phyloP scores from a whole-genome alignment of 208 protist species.

The Leishmania turanica region DNA sequence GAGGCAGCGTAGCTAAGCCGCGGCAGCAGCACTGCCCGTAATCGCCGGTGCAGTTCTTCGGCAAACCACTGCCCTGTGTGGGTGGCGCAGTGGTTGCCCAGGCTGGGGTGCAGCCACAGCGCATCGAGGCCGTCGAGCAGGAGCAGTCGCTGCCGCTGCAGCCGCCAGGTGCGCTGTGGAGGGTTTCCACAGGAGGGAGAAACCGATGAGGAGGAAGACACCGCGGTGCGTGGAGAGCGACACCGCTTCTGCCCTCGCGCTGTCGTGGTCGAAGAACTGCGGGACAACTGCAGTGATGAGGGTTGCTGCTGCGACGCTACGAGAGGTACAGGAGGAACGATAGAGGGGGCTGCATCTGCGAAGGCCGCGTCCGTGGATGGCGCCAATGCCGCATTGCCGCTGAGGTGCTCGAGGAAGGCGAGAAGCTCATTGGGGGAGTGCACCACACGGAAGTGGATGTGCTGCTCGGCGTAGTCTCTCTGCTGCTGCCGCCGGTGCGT shows the following conservation, averaged over 20 bases:
- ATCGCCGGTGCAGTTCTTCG: constrained; percentile 37
- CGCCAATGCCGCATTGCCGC: neutral
- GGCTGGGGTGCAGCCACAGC: constrained; percentile 28
- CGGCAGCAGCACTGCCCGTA: constrained; percentile 34
- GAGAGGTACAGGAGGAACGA: neutral
- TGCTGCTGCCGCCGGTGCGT: constrained; percentile 6
- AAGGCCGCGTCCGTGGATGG: neutral
- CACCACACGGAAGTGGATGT: constrained; percentile 36
- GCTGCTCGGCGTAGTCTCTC: constrained; percentile 24
- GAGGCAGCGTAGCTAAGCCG: neutral
- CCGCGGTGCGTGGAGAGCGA: neutral
- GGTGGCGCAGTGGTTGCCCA: constrained; percentile 27
- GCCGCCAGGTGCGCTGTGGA: constrained; percentile 1
- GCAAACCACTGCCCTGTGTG: constrained; percentile 43
- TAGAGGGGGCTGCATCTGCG: neutral
- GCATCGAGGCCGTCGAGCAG: constrained; percentile 23
- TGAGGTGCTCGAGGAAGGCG: constrained; percentile 25
- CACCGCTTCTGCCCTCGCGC: neutral
- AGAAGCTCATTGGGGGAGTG: constrained; percentile 44
- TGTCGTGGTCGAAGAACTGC: neutral
- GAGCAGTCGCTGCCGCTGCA: constrained; percentile 30
- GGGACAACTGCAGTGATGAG: neutral
- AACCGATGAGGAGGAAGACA: neutral
- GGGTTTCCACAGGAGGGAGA: neutral
- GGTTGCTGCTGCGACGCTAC: neutral